These are phyloP conservation scores for Blastocrithidia nonstop DNA, from an alignment of 208 protist genomes.

Conservation along the genomic window DNA sequence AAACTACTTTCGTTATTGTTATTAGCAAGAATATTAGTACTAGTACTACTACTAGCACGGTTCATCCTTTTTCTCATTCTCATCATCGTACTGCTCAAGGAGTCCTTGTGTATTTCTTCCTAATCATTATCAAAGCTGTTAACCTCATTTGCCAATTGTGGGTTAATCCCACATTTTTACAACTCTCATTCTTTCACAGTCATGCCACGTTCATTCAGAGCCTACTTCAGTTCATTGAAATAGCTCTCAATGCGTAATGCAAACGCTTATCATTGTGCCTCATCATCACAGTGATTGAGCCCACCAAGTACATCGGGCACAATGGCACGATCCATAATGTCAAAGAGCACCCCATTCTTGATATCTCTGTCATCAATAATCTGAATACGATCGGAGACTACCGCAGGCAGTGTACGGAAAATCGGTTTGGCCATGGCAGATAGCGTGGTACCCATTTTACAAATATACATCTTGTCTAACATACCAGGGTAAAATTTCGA, in stretches of 20 bases:
- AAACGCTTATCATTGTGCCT: constrained; percentile 18
- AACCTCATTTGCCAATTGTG: background rate
- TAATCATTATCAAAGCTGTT: background rate
- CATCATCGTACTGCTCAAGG: too few relatives aligned
- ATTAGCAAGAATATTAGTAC: background rate
- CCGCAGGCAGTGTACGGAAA: constrained; percentile 28
- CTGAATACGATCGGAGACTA: constrained; percentile 43
- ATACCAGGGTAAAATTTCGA: constrained; percentile 46
- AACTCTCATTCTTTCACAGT: constrained; percentile 66
- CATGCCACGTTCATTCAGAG: constrained; percentile 18
- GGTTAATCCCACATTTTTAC: constrained; percentile 11
- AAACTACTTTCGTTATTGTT: background rate
- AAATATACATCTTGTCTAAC: constrained; percentile 57
- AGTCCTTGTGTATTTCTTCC: background rate
- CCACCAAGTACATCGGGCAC: constrained; percentile 39
- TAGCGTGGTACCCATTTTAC: constrained; percentile 40
- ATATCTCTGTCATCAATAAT: constrained; percentile 26
- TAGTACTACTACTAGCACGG: too few relatives aligned
- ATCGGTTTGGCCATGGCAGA: constrained; percentile 35
- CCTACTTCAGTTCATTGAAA: constrained; percentile 22
- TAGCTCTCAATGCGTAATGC: constrained; percentile 26
- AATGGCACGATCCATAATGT: constrained; percentile 30
- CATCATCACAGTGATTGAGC: constrained; percentile 30
- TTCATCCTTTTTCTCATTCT: too few relatives aligned
- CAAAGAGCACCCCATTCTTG: constrained; percentile 20